Base-by-base conservation (phyloP, 768 basidiomycete genomes). In the Hypsizygus marmoreus region DNA sequence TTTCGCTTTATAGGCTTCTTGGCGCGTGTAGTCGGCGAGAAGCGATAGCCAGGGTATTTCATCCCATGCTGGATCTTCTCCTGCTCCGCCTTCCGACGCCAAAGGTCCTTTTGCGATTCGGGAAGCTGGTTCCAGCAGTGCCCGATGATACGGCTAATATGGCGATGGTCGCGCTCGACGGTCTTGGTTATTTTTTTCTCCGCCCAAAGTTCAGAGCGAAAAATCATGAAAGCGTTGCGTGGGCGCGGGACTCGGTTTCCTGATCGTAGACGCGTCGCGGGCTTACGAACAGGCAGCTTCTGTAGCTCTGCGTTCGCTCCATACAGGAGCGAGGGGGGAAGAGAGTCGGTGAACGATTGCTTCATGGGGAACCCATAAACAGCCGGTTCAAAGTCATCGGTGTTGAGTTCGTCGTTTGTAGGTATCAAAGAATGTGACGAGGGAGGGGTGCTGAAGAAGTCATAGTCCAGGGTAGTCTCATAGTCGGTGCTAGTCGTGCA, bases 221-320 rank as follows among this genome's bases (percentile, higher is more conserved):
- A 84, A 60, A 84, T 75, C 72, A 84, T 90, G 73, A 92, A 95
- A 8, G 90, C 85, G 58, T 94, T 95, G 44, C 86, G 76, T 1
- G 91, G 91, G 11, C 91, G 82, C 24, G 82, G 82, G 28, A 91
- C 78, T 59, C 82, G 82, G 26, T 71, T 72, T 8, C 67, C 65
- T 47, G 69, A 67, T 53, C 71, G 54, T 39, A 57, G 35, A n/a
- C 52, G 54, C 20, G 44, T 35, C 26, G 43, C 44, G 12, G 51
- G 36, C 17, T 45, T 55, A 29, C 54, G 55, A 22, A 58, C 46
- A 17, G 59, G 47, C 20, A 58, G 14, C 26, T 34, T 26, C 6
- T 43, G 20, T 9, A 40, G 33, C 17, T 28, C 24, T 9, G 37
- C 29, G 6, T 24, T 39, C 4, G 23, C 37, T 20, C 40, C 47